Percentiles rank a stretch among this genome's conserved stretches.
Conservation (phyloP, 208 protist species). For the Leishmania lainsoni region DNA sequence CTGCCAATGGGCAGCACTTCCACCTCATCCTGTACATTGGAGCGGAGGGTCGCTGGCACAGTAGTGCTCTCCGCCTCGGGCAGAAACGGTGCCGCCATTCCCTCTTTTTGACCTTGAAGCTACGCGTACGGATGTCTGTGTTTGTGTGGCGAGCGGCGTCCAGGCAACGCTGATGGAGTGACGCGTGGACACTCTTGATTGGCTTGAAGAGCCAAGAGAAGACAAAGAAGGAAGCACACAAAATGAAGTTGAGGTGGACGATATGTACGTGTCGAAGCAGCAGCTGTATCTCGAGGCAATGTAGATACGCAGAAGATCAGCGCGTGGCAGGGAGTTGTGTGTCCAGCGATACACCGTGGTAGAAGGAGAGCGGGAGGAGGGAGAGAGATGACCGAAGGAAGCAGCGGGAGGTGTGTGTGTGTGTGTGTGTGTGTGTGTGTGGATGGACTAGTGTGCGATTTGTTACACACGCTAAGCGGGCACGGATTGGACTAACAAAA, state of each 20-base stretch:
- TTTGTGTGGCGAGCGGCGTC: not conserved
- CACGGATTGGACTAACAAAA: not conserved
- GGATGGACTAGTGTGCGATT: not conserved
- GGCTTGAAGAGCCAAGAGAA: not conserved
- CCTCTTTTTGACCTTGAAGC: not conserved
- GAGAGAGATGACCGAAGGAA: not conserved
- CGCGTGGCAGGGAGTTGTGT: not conserved
- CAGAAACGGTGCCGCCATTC: constrained; percentile 21
- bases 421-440: not conserved
- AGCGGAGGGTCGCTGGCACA: constrained; percentile 7
- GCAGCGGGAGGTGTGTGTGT: not conserved
- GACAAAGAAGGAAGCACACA: not conserved
- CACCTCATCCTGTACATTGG: constrained; percentile 69
- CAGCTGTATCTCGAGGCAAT: not conserved
- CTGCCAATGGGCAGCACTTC: constrained; percentile 96
- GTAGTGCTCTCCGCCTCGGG: constrained; percentile 18
- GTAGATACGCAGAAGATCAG: not conserved
- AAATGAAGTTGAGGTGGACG: not conserved
- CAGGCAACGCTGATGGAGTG: not conserved
- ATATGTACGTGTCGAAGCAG: not conserved
- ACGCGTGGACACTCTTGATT: not conserved
- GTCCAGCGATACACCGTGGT: not conserved
- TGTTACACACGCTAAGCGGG: not conserved
- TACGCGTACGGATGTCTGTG: not conserved
- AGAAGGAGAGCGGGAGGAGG: not conserved